phyloP scores from a whole-genome alignment of 805 yeast species.

The Crinitomyces ghanaensis region DNA sequence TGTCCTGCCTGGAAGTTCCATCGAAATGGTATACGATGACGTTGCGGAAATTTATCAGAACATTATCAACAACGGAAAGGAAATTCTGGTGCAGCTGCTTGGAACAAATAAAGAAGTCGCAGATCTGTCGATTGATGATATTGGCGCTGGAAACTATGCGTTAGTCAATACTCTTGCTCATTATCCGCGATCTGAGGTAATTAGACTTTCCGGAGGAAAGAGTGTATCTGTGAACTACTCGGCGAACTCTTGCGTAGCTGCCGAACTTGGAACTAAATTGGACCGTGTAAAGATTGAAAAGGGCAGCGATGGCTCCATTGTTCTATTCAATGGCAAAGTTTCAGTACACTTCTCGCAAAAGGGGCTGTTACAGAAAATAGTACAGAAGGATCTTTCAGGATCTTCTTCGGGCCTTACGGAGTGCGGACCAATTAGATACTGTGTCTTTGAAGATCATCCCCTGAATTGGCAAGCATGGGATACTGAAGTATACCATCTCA shows the following conservation, averaged over 20 bases:
- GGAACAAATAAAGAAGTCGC: constrained; percentile 49
- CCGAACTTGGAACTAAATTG: too few species aligned
- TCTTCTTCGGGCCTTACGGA: too few species aligned
- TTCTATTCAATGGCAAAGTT: too few species aligned
- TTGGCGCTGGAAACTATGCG: constrained; percentile 1
- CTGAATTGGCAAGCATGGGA: constrained; percentile 94
- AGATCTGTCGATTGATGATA: constrained; percentile 5
- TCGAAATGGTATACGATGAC: constrained; percentile 87
- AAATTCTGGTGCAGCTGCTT: constrained; percentile 44
- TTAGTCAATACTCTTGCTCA: constrained; percentile 20
- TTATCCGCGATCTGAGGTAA: constrained; percentile 53
- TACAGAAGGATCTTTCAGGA: too few species aligned
- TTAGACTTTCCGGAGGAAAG: too few species aligned
- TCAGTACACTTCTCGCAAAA: too few species aligned
- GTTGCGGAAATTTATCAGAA: constrained; percentile 65
- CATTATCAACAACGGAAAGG: constrained; percentile 43
- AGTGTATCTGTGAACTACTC: too few species aligned
- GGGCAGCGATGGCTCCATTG: too few species aligned
- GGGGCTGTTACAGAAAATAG: too few species aligned
- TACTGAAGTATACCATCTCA: constrained; percentile 79
- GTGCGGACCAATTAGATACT: too few species aligned
- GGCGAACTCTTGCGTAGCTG: too few species aligned
- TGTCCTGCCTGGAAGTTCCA: constrained; percentile 92
- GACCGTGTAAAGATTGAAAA: too few species aligned
- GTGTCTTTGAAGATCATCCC: constrained; percentile 82